Evolutionary conservation across 108 stramenopile genomes (phyloP), one percentile per base, ranked within the genome.

Genomic region (Pseudonitzschia multistriata): DNA sequence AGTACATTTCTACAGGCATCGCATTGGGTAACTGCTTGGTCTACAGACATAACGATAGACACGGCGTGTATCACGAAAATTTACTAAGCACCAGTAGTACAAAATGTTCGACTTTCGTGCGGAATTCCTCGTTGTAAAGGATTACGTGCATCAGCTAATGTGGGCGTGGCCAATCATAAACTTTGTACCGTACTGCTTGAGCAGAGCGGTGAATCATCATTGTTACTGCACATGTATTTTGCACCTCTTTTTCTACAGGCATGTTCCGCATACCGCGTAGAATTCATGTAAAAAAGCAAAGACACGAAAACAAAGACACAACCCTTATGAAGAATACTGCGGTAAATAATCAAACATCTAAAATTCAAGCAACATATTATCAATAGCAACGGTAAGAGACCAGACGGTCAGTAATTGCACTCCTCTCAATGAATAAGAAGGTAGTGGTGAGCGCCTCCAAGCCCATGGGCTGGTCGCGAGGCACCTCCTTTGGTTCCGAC

Each of bases 231-330:
- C 13, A 45, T 6, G 3, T 13, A 17, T 45, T 45, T 45, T 45
- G n/a, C n/a, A n/a, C n/a, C n/a, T n/a, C n/a, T n/a, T n/a, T n/a
- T n/a, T n/a, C n/a, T n/a, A n/a, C n/a, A n/a, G 13, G 3, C 1
- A 45, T 3, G 8, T 45, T 45, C 17, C 42, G 42, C 42, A 45
- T 45, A 4, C 42, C 42, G 42, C 42, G 50, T 52, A 52, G 40
- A 52, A 52, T 52, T 19, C 25, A 24, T 52, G 50, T 25, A 25
- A 52, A 52, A 52, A 52, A 24, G 50, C 50, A 52, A 52, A 52
- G 50, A 52, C 50, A 52, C 2, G 25, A 24, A 49, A 52, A 52
- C 21, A 52, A 52, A 52, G 25, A 52, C 50, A 25, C 21, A 25
- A 42, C 10, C 7, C 40, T 42, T 19, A 25, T 2, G 19, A 7